These are phyloP conservation scores for Xylariaceae sp. DNA, from an alignment of 2,329 filamentous ascomycete genomes.

Conservation along the genomic window DNA sequence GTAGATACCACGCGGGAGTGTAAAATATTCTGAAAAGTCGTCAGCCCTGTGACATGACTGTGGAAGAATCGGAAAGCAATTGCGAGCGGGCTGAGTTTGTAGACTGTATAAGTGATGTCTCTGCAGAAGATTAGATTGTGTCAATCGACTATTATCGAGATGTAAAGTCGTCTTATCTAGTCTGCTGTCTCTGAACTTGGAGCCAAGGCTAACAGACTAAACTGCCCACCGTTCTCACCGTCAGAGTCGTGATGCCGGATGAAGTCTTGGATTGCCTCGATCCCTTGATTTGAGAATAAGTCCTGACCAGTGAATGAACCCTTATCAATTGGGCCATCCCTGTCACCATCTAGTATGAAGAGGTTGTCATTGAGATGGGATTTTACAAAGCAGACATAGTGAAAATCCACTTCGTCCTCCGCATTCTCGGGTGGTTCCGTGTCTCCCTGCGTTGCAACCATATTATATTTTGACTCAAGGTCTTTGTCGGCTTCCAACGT, in stretches of 20 bases:
- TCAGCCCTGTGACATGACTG: background rate
- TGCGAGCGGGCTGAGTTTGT: background rate
- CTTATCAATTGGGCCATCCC: slow-evolving; percentile 60
- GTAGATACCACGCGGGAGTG: background rate
- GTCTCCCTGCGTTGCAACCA: slow-evolving; percentile 1
- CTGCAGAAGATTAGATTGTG: background rate
- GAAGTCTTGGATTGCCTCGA: slow-evolving; percentile 45
- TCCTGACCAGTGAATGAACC: slow-evolving; percentile 36
- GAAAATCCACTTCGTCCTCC: slow-evolving; percentile 61
- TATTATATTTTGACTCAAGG: background rate
- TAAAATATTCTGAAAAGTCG: background rate
- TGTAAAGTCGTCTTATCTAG: no score
- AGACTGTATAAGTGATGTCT: background rate
- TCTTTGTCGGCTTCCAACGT: background rate
- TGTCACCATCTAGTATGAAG: slow-evolving; percentile 66
- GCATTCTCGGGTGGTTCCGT: slow-evolving; percentile 43
- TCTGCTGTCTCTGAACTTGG: background rate
- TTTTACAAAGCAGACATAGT: slow-evolving; percentile 71
- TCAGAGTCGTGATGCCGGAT: slow-evolving; percentile 26
- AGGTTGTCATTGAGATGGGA: slow-evolving; percentile 45
- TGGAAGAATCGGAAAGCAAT: background rate
- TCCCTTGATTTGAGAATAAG: slow-evolving; percentile 53
- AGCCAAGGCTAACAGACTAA: slow-evolving; percentile 31
- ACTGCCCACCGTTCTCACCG: slow-evolving; percentile 15
- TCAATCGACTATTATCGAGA: no score